A percentile compares a stretch with the other conserved stretches of the same genome.
phyloP scores from a whole-genome alignment of 2,329 filamentous ascomycete species.

The Beauveria varroae region DNA sequence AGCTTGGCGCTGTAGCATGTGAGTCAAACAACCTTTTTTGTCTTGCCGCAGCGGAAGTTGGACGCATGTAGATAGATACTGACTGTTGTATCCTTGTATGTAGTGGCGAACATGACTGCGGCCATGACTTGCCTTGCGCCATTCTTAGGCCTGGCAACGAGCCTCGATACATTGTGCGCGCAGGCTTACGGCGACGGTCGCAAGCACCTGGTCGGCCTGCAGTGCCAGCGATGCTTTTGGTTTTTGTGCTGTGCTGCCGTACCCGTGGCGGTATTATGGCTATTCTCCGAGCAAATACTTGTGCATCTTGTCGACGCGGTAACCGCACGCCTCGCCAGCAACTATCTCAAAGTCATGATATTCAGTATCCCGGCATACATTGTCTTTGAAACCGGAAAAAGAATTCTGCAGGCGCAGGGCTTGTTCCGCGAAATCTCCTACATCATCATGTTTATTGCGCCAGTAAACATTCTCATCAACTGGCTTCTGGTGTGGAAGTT shows the following conservation, averaged over 20 bases:
- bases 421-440: slow-evolving; percentile 72
- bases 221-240: slow-evolving; percentile 72
- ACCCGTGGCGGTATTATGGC: slow-evolving; percentile 68
- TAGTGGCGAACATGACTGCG: slow-evolving; percentile 62
- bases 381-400: slow-evolving; percentile 69
- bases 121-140: slow-evolving; percentile 72
- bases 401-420: slow-evolving; percentile 77
- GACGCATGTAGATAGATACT: background rate
- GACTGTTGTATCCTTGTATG: background rate
- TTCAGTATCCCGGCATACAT: slow-evolving; percentile 71
- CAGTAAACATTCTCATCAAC: slow-evolving; percentile 69
- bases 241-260: slow-evolving; percentile 67
- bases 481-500: slow-evolving; percentile 71
- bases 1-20: slow-evolving; percentile 37
- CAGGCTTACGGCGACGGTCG: slow-evolving; percentile 90
- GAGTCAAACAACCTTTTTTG: slow-evolving; percentile 13
- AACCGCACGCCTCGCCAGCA: slow-evolving; percentile 60
- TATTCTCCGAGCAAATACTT: slow-evolving; percentile 59
- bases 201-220: slow-evolving; percentile 77
- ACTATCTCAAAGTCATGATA: slow-evolving; percentile 65
- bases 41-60: background rate
- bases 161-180: slow-evolving; percentile 83
- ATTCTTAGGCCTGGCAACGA: slow-evolving; percentile 77
- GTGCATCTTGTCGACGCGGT: slow-evolving; percentile 41
- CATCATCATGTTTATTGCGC: slow-evolving; percentile 67